Percentiles rank a stretch among this genome's conserved stretches.
Evolutionary conservation across 176 grass and related monocot species (phyloP).

Genomic region (Aegilops speltoides): DNA sequence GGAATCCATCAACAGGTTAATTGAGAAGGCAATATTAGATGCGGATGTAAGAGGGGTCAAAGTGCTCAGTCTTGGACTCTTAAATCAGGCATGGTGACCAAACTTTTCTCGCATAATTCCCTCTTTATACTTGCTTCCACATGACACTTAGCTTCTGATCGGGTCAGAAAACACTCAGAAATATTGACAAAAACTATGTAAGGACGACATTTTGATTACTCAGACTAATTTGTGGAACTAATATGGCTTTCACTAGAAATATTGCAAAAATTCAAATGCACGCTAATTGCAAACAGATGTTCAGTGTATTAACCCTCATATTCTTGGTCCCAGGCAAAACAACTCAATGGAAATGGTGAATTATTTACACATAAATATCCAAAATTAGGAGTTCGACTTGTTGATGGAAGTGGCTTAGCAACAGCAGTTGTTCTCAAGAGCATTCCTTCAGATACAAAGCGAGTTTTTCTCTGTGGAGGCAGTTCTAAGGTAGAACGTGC

Average conservation of each 20-base stretch:
- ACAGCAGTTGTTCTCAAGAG: constrained; percentile 68
- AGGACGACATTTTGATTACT: not conserved
- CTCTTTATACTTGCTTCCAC: not conserved
- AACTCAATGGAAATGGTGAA: constrained; percentile 75
- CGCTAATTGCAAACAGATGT: not conserved
- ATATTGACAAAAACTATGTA: not conserved
- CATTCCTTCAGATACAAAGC: constrained; percentile 54
- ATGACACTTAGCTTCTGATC: not conserved
- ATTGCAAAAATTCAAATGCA: not conserved
- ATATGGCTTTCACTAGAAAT: constrained; percentile 8
- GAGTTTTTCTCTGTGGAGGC: constrained; percentile 53
- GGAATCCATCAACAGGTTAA: constrained; percentile 72
- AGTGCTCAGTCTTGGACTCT: constrained; percentile 78
- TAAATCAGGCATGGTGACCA: constrained; percentile 69
- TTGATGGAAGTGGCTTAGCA: constrained; percentile 93
- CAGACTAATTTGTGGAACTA: not conserved
- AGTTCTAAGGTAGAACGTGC: constrained; percentile 59
- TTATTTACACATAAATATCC: constrained; percentile 74
- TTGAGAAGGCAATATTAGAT: constrained; percentile 86
- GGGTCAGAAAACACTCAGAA: not conserved
- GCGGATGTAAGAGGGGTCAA: constrained; percentile 65
- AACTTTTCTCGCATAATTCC: not conserved
- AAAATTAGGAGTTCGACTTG: constrained; percentile 71
- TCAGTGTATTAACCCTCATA: not conserved
- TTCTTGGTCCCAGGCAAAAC: constrained; percentile 45